Evolutionary conservation across 768 basidiomycete genomes (phyloP), one percentile per base, ranked within the genome.

Genomic region (Auricularia sp.): DNA sequence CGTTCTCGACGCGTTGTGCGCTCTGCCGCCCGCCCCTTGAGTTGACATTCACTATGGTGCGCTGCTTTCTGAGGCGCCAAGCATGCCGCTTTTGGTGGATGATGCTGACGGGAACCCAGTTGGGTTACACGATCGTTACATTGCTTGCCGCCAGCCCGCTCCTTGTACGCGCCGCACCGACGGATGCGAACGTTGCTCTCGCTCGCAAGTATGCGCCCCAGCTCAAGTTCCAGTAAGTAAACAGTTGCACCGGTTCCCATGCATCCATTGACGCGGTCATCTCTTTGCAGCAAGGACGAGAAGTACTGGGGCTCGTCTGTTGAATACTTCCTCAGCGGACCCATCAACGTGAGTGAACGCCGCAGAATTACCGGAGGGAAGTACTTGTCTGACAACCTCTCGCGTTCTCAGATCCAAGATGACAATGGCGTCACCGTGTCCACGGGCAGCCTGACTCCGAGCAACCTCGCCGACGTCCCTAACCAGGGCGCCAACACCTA

Each of bases 191-290:
- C 39, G 29, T 64, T 59, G 58, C 59, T 12, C 64, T 64, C 34
- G 64, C 64, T n/a, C 18, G 36, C 47, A 64, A 64, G 60, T 64
- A 64, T 29, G 64, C 64, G 12, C 64, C 64, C 12, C 64, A 64
- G 36, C 47, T 64, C 12, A 44, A 53, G 18, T 64, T 64, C 44
- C 35, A 64, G 21, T 51, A 18, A 8, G 47, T 21, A 42, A 29
- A 29, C 29, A 29, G 29, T 29, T 0, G 29, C 29, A 29, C 29
- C 29, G 29, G 29, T 29, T 29, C 29, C 29, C 29, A 29, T 29
- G 29, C 29, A 29, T 29, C 29, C 29, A 29, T 29, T 29, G 29
- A 29, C 29, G 29, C 29, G 29, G 29, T 29, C 29, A 29, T 29
- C 29, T 29, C 29, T 51, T 5, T 51, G 21, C 47, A 51, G 47